Evolutionary conservation across 345 rosid species (phyloP).

Genomic region (Populus ilicifolia): DNA sequence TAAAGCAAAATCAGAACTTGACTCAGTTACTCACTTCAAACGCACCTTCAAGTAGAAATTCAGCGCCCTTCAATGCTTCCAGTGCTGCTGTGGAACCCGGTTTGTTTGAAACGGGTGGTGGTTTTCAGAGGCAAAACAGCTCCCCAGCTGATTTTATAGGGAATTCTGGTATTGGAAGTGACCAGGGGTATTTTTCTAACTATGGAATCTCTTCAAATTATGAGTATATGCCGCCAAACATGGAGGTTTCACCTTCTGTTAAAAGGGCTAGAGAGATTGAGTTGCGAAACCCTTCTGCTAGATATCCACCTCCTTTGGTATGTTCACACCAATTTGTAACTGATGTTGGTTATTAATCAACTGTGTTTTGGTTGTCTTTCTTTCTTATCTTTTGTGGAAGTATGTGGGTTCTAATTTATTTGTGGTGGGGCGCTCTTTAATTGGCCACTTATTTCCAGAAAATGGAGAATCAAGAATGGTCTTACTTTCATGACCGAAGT

Average conservation of each 20-base stretch:
- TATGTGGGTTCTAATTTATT: background rate
- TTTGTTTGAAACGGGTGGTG: conserved; percentile 6
- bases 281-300: conserved; percentile 30
- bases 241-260: conserved; percentile 44
- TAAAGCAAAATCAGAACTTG: conserved; percentile 59
- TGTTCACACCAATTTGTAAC: background rate
- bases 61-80: conserved; percentile 31
- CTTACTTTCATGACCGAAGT: background rate
- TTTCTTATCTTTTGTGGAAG: background rate
- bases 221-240: conserved; percentile 40
- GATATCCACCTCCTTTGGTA: conserved; percentile 46
- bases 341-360: background rate
- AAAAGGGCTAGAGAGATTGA: conserved; percentile 45
- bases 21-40: conserved; percentile 53
- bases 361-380: background rate
- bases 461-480: background rate
- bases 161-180: conserved; percentile 35
- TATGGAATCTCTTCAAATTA: conserved; percentile 43
- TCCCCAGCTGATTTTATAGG: conserved; percentile 64
- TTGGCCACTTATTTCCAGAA: background rate
- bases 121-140: conserved; percentile 62
- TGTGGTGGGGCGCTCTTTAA: background rate
- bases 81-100: conserved; percentile 30
- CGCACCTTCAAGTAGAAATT: conserved; percentile 27
- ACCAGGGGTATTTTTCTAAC: conserved; percentile 42